phyloP scores from a whole-genome alignment of 164 flowering plant genomes.

The Vitis labrusca region DNA sequence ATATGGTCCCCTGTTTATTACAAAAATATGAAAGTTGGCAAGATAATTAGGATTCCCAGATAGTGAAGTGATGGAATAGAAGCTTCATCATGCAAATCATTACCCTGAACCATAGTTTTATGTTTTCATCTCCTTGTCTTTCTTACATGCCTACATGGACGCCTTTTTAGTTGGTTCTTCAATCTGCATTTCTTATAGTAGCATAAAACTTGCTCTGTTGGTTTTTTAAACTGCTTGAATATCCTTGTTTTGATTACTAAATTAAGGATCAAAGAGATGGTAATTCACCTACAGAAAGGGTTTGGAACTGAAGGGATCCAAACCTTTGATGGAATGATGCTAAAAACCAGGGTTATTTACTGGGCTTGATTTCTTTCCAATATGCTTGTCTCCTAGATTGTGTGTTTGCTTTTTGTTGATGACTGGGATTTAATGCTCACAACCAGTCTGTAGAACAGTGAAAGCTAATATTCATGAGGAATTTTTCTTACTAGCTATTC shows the following conservation, averaged over 20 bases:
- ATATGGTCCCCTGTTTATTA: too few relatives aligned
- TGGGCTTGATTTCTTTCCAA: background rate
- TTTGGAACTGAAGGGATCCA: background rate
- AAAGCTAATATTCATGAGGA: background rate
- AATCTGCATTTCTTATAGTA: background rate
- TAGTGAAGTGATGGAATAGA: too few relatives aligned
- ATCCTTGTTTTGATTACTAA: background rate
- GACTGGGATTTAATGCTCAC: background rate
- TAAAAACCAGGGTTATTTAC: background rate
- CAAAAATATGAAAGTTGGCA: too few relatives aligned
- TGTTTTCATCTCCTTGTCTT: background rate
- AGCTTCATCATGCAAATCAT: too few relatives aligned
- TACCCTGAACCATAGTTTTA: too few relatives aligned
- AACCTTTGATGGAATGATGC: too few relatives aligned
- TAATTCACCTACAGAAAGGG: background rate
- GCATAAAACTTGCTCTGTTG: background rate
- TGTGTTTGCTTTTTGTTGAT: background rate
- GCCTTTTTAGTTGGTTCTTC: background rate
- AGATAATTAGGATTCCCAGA: too few relatives aligned
- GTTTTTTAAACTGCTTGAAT: background rate
- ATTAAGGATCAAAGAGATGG: background rate
- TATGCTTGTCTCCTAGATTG: background rate
- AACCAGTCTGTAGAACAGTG: background rate
- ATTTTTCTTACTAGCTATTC: constrained; percentile 1
- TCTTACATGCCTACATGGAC: background rate